Percentiles rank a stretch among this genome's conserved stretches.
phyloP scores from a whole-genome alignment of 495 filamentous ascomycete species.

The Aspergillus conjunctus region DNA sequence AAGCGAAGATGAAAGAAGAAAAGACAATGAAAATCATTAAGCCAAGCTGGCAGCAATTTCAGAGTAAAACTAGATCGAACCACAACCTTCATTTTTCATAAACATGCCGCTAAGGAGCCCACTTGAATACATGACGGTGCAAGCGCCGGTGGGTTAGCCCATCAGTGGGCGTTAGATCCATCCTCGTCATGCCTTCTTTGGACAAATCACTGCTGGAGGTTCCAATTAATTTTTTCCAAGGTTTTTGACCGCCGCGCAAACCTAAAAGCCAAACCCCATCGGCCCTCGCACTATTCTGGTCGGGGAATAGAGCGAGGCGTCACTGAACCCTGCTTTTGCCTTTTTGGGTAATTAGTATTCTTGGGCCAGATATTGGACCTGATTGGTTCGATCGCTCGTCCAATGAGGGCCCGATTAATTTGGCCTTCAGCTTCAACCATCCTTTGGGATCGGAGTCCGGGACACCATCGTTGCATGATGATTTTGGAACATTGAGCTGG shows the following conservation, averaged over 20 bases:
- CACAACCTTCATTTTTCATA: background rate
- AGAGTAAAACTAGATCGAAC: background rate
- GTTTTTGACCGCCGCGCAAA: slow-evolving; percentile 18
- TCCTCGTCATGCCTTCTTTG: slow-evolving; percentile 26
- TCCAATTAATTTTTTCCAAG: slow-evolving; percentile 18
- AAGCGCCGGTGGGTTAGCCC: background rate
- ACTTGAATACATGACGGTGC: background rate
- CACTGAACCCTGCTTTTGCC: slow-evolving; percentile 24
- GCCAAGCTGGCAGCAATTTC: background rate
- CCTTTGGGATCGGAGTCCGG: background rate
- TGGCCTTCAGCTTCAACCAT: background rate
- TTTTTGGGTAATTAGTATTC: slow-evolving; percentile 18
- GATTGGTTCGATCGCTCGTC: slow-evolving; percentile 11
- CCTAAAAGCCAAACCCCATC: slow-evolving; percentile 22
- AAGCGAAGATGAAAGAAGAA: background rate
- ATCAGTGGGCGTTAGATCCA: background rate
- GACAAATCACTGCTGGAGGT: slow-evolving; percentile 17
- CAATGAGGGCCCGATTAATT: slow-evolving; percentile 2
- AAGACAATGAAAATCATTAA: background rate
- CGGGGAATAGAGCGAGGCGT: slow-evolving; percentile 6
- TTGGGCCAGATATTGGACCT: slow-evolving; percentile 5
- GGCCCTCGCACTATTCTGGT: slow-evolving; percentile 12
- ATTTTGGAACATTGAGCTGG: background rate
- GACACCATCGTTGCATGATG: background rate
- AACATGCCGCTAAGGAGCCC: background rate